Evolutionary conservation across 805 yeast species (phyloP).

Genomic region (Suhomyces sp.): DNA sequence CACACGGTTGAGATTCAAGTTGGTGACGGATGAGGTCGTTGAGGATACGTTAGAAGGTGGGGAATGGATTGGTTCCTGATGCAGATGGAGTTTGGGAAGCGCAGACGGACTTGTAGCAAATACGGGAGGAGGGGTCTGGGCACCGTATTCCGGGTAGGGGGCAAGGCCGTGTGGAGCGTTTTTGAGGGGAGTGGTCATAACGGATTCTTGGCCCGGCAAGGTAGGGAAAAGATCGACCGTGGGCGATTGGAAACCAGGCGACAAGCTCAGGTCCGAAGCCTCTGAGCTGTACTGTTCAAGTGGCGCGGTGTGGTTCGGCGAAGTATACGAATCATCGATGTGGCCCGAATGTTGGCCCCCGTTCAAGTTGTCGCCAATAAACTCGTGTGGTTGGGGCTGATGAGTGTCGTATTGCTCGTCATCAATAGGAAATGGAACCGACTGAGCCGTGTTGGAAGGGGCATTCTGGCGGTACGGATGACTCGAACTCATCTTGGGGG

Average conservation of each 20-base stretch:
- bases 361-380: background rate
- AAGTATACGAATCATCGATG: background rate
- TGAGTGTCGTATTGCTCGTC: background rate
- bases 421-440: slow-evolving; percentile 11
- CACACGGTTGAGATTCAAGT: slow-evolving; percentile 21
- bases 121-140: slow-evolving; percentile 28
- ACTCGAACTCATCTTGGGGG: background rate
- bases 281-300: slow-evolving; percentile 4
- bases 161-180: background rate
- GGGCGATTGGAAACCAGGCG: slow-evolving; percentile 1
- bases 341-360: background rate
- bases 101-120: slow-evolving; percentile 13
- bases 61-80: slow-evolving; percentile 12
- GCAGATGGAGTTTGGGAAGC: background rate
- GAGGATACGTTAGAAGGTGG: slow-evolving; percentile 31
- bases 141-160: slow-evolving; percentile 16
- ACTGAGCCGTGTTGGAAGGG: slow-evolving; percentile 6
- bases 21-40: slow-evolving; percentile 35
- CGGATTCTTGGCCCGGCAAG: background rate
- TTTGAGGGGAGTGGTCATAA: background rate
- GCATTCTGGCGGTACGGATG: slow-evolving; percentile 30
- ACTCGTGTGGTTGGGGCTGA: background rate
- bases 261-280: slow-evolving; percentile 1
- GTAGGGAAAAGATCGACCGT: background rate
- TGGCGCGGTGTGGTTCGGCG: background rate